Evolutionary conservation across 345 rosid genomes (phyloP), one percentile per base, ranked within the genome.

Genomic region (Arabis hirsuta): DNA sequence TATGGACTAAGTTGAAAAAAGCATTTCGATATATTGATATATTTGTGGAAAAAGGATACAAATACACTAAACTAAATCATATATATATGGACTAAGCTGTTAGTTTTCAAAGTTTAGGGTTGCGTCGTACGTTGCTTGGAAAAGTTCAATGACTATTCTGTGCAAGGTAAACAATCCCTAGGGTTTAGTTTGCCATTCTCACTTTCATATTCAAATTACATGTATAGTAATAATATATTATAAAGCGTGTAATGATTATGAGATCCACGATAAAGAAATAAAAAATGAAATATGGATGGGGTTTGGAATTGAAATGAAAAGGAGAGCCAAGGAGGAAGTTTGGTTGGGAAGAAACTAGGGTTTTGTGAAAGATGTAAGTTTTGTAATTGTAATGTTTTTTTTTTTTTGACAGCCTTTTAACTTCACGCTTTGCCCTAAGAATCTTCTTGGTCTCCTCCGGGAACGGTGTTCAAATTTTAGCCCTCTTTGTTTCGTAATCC

Each of bases 371-470:
- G 76, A 76, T 56, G 66, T 48, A 54, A 62, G 65, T 60, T 55
- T 74, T 62, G 59, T 62, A 69, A 55, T 62, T 69, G 65, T 55
- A 55, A 63, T 76, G 76, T 70, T 48, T 76, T 69, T 27, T 45
- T 45, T 7, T 47, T 47, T 63, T 54, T 45, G 65, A 69, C 75
- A 76, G 76, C 80, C 67, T 76, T 76, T 76, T 76, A 9, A 69
- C 67, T 76, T 64, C 76, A 76, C 80, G 80, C 80, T 76, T 70
- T 70, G 72, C 76, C 45, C 48, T 55, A 69, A 69, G 71, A 69
- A 76, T 76, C 66, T 63, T 69, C 75, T 70, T 76, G 75, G 71
- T 76, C 79, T 76, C 41, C 80, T 56, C 80, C 66, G 71, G 71
- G 76, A 69, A 69, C n/a, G 61, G 71, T 76, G 80, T 63, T 70